Conservation (phyloP, 306 rosid genomes). For the barrel medic (Medicago truncatula) region MtrunA17r5.0-ANR NC_053045.1:50571001-50571500, state of each 20-base stretch:
- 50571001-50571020: slow-evolving; percentile 37
- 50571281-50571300: slow-evolving; percentile 8
- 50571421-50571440: slow-evolving; percentile 18
- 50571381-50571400: slow-evolving; percentile 22
- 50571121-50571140: slow-evolving; percentile 82
- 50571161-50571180: slow-evolving; percentile 75
- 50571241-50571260: slow-evolving; percentile 33
- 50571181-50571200: slow-evolving; percentile 84
- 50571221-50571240: slow-evolving; percentile 3
- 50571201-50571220: slow-evolving; percentile 69
- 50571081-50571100: slow-evolving; percentile 85
- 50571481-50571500: slow-evolving; percentile 16
- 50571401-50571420: slow-evolving; percentile 17
- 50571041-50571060: slow-evolving; percentile 98
- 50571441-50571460: slow-evolving; percentile 17
- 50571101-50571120: slow-evolving; percentile 84
- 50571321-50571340: neutral
- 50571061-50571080: slow-evolving; percentile 83
- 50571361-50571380: slow-evolving; percentile 22
- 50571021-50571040: slow-evolving; percentile 59
- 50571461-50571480: slow-evolving; percentile 28
- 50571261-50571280: slow-evolving; percentile 3
- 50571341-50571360: slow-evolving; percentile 12
- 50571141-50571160: slow-evolving; percentile 90
- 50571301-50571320: slow-evolving; percentile 29